Evolutionary conservation across 768 basidiomycete species (phyloP).

Genomic region (Pilatotrama ljubarskyi): DNA sequence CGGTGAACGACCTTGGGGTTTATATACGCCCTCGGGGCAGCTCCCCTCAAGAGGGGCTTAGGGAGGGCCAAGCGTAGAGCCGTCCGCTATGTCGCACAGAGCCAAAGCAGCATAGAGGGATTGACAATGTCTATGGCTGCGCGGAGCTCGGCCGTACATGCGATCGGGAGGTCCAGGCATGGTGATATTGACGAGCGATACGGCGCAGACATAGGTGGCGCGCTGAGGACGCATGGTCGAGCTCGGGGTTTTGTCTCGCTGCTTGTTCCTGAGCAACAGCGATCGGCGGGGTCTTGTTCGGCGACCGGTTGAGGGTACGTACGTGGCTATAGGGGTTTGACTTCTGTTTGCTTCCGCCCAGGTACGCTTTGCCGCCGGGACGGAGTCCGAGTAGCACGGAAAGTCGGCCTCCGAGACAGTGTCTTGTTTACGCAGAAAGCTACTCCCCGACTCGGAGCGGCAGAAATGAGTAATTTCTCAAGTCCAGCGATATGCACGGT

Average conservation of each 20-base stretch:
- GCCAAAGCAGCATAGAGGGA: neutral
- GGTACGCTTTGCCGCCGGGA: no score
- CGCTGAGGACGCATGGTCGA: neutral
- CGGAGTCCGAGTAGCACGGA: no score
- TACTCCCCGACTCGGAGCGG: no score
- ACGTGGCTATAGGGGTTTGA: neutral
- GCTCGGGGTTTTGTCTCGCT: neutral
- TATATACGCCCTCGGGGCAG: neutral
- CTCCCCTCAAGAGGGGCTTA: neutral
- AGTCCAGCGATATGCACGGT: no score
- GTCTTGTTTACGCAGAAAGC: no score
- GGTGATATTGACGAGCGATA: no score
- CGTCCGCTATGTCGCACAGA: neutral
- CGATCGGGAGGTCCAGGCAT: no score
- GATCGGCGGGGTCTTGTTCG: neutral
- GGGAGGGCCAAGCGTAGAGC: neutral
- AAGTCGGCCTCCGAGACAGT: no score
- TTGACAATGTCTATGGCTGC: no score
- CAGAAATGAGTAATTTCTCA: no score
- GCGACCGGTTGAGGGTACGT: neutral
- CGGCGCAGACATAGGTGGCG: neutral
- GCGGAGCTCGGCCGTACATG: no score
- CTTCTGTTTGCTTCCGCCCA: neutral
- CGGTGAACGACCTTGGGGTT: neutral
- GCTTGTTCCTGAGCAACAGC: neutral